phyloP scores from a whole-genome alignment of 805 yeast genomes.

The Limtongia smithiae region DNA sequence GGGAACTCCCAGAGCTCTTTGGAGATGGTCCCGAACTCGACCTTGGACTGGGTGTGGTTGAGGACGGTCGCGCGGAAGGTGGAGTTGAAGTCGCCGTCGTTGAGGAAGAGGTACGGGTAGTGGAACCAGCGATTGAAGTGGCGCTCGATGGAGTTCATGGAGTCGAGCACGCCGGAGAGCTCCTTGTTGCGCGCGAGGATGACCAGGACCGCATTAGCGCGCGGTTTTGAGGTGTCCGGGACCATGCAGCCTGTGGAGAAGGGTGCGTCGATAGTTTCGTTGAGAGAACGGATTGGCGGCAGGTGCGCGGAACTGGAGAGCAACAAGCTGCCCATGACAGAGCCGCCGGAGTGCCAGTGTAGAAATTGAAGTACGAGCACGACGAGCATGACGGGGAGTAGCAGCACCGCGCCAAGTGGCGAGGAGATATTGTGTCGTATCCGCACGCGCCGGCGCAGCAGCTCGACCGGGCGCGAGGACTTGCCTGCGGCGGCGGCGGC shows the following conservation, averaged over 20 bases:
- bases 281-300: conserved; percentile 17
- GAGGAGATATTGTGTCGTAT: conserved; percentile 16
- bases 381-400: conserved; percentile 11
- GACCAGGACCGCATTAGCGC: conserved; percentile 81
- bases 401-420: conserved; percentile 14
- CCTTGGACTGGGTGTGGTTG: conserved; percentile 54
- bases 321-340: conserved; percentile 3
- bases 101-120: conserved; percentile 88
- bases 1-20: conserved; percentile 69
- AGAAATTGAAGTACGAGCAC: conserved; percentile 3
- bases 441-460: conserved; percentile 24
- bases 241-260: conserved; percentile 54
- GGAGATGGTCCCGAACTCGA: conserved; percentile 68
- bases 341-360: neutral
- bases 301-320: conserved; percentile 2
- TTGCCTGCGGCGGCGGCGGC: conserved; percentile 1
- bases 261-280: conserved; percentile 41
- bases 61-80: conserved; percentile 56
- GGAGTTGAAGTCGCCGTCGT: conserved; percentile 69
- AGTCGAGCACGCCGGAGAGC: conserved; percentile 65
- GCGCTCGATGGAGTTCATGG: conserved; percentile 72
- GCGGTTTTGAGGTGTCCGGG: conserved; percentile 45
- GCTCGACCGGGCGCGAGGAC: neutral
- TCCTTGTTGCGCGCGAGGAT: conserved; percentile 81
- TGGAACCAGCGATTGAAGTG: conserved; percentile 92